phyloP scores from a whole-genome alignment of 1,284 basidiomycete species.

The Trichosporon sp. region DNA sequence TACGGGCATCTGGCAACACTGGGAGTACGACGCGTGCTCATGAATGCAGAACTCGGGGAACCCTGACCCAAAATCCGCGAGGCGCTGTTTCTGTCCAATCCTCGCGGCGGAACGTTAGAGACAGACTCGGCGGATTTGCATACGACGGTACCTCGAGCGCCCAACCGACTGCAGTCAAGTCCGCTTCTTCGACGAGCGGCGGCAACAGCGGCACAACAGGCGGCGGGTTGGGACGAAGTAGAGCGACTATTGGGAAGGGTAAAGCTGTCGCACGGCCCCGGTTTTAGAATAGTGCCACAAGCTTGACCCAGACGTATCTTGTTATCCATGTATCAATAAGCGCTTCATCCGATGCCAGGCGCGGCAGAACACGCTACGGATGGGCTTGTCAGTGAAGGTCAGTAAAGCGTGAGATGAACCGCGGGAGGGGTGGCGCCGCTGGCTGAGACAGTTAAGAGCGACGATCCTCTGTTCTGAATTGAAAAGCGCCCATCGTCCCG shows the following conservation, averaged over 20 bases:
- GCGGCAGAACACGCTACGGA: not conserved
- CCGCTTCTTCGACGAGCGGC: not conserved
- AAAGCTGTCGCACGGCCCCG: not conserved
- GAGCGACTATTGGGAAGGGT: not conserved
- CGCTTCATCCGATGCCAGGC: not conserved
- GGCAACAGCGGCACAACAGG: not conserved
- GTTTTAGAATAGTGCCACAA: not conserved
- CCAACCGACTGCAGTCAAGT: not conserved
- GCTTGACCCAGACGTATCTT: not conserved
- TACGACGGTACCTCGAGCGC: not conserved
- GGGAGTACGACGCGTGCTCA: constrained; percentile 11
- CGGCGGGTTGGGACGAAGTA: not conserved
- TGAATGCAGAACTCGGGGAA: constrained; percentile 8
- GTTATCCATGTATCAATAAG: not conserved
- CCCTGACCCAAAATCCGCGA: constrained; percentile 18
- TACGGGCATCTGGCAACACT: not conserved
- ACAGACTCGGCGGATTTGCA: not conserved
- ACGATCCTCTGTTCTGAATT: not conserved
- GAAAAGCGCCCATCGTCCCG: not conserved
- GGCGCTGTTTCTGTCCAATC: not conserved
- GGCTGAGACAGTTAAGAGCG: constrained; percentile 8
- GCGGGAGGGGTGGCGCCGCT: not conserved
- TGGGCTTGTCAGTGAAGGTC: not conserved
- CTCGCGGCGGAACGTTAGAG: not conserved
- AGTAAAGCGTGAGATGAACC: not conserved